Percentiles rank a stretch among this genome's conserved stretches.
phyloP scores from a whole-genome alignment of 2,329 filamentous ascomycete species.

The Aspergillus bombycis region DNA sequence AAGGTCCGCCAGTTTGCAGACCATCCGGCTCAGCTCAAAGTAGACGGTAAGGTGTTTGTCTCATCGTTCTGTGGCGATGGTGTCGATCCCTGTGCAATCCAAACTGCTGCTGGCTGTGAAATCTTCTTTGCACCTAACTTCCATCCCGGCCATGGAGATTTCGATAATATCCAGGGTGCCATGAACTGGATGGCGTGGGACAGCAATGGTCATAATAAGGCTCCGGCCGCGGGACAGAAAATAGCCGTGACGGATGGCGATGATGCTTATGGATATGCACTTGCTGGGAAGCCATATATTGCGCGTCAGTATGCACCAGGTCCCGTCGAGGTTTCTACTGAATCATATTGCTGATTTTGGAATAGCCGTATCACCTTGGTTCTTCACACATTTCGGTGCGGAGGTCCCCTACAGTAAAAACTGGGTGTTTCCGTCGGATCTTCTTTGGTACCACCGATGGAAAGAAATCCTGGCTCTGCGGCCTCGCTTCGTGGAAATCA shows the following conservation, averaged over 20 bases:
- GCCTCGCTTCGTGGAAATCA: constrained; percentile 53
- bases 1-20: constrained; percentile 52
- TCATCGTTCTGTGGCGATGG: constrained; percentile 58
- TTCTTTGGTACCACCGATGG: constrained; percentile 50
- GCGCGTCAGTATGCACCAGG: constrained; percentile 39
- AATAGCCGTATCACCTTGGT: constrained; percentile 51
- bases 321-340: too few species aligned
- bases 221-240: constrained; percentile 43
- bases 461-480: constrained; percentile 44
- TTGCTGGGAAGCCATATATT: constrained; percentile 52
- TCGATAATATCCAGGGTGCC: constrained; percentile 21
- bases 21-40: constrained; percentile 52
- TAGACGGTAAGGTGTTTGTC: constrained; percentile 55
- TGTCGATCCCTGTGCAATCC: constrained; percentile 48
- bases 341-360: not conserved
- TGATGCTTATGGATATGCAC: constrained; percentile 33
- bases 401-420: constrained; percentile 55
- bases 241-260: constrained; percentile 47
- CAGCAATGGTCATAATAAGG: constrained; percentile 49
- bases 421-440: constrained; percentile 53
- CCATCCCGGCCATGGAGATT: constrained; percentile 39
- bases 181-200: constrained; percentile 51
- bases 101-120: constrained; percentile 45
- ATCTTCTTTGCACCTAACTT: constrained; percentile 58
- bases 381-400: constrained; percentile 54